Evolutionary conservation across 1,284 basidiomycete genomes (phyloP), one percentile per base, ranked within the genome.

Genomic region (Trametes versicolor): DNA sequence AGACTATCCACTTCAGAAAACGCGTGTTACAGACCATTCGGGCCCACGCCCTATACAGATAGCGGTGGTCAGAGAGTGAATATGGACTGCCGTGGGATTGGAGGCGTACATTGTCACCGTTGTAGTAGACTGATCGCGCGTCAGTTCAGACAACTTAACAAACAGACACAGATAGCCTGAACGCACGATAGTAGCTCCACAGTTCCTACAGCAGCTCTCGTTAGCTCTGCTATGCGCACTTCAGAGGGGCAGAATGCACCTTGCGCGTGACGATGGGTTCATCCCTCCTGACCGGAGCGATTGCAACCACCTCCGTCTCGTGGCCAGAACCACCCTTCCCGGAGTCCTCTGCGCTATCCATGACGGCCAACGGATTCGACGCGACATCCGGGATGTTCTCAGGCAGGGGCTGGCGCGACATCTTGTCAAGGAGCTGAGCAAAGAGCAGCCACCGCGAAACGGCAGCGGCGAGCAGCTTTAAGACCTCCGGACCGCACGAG

Each of bases 161-260:
- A 19, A 27, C 15, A 25, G 19, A 7, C n/a, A 25, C 45, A 32
- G 51, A 34, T 8, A 23, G 36, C 9, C 15, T 13, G 2, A 45
- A 81, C 83, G 57, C 67, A 90, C 90, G 65, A 73, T 92, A 92
- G 70, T 91, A 92, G 62, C 85, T 86, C 91, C 90, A 92, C 7
- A 92, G 79, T 73, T 92, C 90, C 76, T 77, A 34, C 4, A 39
- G 6, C 19, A 3, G 12, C 25, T 29, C 19, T 19, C 23, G 32
- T 41, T 19, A 29, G 17, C n/a, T 10, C n/a, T 19, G n/a, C 3
- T 17, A 2, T n/a, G 13, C 3, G 27, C 4, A 15, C 15, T 10
- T 32, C 7, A n/a, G 2, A 4, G 21, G 27, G 13, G 13, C 12
- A 2, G 6, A 43, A 7, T 17, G 29, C 41, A 75, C 76, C 73